These are phyloP conservation scores for Chamaecrista fasciculata DNA, from an alignment of 306 rosid species.

Conservation along the genomic window DNA sequence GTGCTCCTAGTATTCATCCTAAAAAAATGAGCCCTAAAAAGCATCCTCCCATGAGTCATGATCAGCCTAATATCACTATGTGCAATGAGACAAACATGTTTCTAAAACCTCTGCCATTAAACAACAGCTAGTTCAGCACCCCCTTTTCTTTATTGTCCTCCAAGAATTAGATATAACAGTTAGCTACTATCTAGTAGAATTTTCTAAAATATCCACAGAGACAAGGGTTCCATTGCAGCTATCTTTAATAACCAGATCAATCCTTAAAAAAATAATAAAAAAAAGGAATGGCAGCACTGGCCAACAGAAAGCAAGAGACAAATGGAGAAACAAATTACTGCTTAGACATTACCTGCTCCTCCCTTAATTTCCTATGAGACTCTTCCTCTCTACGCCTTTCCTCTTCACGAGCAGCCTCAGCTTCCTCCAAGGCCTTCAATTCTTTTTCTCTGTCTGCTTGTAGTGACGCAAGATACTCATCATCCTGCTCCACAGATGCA, in stretches of 20 bases:
- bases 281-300: not conserved
- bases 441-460: constrained; percentile 98
- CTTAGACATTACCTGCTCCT: constrained; percentile 64
- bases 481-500: constrained; percentile 67
- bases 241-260: not conserved
- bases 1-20: not conserved
- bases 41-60: not conserved
- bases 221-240: not conserved
- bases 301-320: not conserved
- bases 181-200: not conserved
- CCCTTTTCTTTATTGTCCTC: not conserved
- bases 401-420: constrained; percentile 81
- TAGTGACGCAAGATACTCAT: constrained; percentile 90
- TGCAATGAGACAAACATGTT: not conserved
- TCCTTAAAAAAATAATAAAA: not conserved
- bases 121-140: not conserved
- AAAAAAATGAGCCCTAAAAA: not conserved
- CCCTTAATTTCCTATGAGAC: constrained; percentile 64
- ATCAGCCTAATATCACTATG: not conserved
- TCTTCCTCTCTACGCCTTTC: constrained; percentile 79
- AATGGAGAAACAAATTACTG: not conserved
- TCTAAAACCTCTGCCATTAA: not conserved
- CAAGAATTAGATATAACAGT: not conserved
- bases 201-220: not conserved
- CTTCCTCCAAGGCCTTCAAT: constrained; percentile 76